Evolutionary conservation across 108 stramenopile genomes (phyloP).

Genomic region (Pseudonitzschia multiseries): DNA sequence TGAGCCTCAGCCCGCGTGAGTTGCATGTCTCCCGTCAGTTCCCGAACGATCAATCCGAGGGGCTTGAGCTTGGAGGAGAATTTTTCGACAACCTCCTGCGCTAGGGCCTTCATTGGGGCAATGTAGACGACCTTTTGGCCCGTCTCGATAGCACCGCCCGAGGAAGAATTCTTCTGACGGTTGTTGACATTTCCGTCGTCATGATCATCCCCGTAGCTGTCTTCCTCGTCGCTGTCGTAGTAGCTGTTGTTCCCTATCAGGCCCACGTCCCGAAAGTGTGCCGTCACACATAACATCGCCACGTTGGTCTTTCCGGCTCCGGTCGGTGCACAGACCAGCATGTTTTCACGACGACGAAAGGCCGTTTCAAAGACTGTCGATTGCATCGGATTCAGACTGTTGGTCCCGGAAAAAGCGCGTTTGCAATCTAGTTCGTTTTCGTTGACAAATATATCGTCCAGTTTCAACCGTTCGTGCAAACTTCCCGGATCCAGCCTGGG

Average conservation of each 20-base stretch:
- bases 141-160: conserved; percentile 31
- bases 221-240: conserved; percentile 46
- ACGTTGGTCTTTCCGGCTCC: conserved; percentile 98
- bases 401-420: conserved; percentile 71
- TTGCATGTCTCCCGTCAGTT: conserved; percentile 99
- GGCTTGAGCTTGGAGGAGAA: conserved; percentile 89
- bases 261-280: conserved; percentile 84
- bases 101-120: conserved; percentile 99
- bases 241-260: conserved; percentile 55
- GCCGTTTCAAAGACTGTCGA: conserved; percentile 91
- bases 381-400: conserved; percentile 94
- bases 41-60: conserved; percentile 85
- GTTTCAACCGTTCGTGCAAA: conserved; percentile 49
- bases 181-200: conserved; percentile 60
- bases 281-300: conserved; percentile 88
- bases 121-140: conserved; percentile 94
- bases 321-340: conserved; percentile 97
- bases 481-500: conserved; percentile 50
- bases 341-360: conserved; percentile 85
- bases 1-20: conserved; percentile 91
- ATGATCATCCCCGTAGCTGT: conserved; percentile 34
- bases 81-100: conserved; percentile 99
- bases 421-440: conserved; percentile 40
- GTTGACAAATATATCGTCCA: conserved; percentile 57
- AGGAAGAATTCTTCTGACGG: conserved; percentile 3